Evolutionary conservation across 169 alveolate genomes (phyloP), one percentile per base, ranked within the genome.

Genomic region (Cyclospora cayetanensis): DNA sequence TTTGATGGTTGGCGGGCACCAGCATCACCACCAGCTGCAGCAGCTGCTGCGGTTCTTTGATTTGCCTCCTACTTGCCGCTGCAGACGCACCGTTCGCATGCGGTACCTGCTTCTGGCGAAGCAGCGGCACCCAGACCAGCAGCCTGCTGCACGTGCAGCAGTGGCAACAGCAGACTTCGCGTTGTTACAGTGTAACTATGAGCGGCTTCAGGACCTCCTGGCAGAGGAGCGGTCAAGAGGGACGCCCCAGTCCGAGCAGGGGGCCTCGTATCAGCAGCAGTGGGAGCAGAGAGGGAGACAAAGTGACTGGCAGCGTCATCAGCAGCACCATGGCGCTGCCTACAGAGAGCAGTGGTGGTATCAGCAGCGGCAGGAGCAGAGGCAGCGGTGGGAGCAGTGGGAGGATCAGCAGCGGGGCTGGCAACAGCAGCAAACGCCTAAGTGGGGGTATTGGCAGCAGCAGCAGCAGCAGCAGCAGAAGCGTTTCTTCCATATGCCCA

Each of bases 71-170:
- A 43, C 55, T 20, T 86, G 92, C 74, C 92, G 92, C 86, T 63
- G 85, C 74, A 42, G 35, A 22, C 66, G 74, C 66, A 72, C 46
- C 4, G 46, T 86, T 11, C 68, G 85, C 39, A 52, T 76, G 35
- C 72, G 84, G 34, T 86, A 86, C 50, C 4, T 43, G 60, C 85
- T 76, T 60, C 92, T 86, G 29, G 92, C 92, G 55, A n/a, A 43
- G 92, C 83, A 68, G 72, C 77, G 53, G 18, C 92, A 86, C 39
- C 92, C 92, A 25, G 92, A 86, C 39, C 83, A 70, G 83, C 42
- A 39, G 83, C 83, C 83, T 18, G 83, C 83, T 18, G 83, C 83
- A 34, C 60, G 60, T 18, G 83, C 83, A 70, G 83, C 83, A 35
- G 22, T 55, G 4, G 83, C 83, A 70, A 55, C 83, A 70, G 83